phyloP scores from a whole-genome alignment of 805 yeast species.

The Millerago galiae region DNA sequence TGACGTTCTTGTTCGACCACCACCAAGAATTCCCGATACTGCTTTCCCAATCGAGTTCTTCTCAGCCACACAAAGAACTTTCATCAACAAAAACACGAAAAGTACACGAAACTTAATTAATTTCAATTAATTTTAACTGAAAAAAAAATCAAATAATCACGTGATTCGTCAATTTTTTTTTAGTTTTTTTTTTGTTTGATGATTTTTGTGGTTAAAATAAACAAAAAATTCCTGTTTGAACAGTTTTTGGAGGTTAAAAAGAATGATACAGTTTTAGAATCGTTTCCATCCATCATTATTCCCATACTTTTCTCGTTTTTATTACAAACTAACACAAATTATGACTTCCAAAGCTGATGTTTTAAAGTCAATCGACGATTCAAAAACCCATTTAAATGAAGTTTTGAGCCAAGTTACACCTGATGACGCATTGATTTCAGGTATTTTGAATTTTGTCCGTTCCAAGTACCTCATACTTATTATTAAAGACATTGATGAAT shows the following conservation, averaged over 20 bases:
- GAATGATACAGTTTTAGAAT: neutral
- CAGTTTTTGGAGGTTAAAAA: neutral
- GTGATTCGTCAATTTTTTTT: too few species aligned
- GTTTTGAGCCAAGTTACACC: constrained; percentile 11
- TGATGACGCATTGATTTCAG: constrained; percentile 25
- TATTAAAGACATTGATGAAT: constrained; percentile 27
- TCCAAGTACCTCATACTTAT: constrained; percentile 41
- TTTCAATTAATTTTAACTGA: too few species aligned
- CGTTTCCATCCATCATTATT: neutral
- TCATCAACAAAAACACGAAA: neutral
- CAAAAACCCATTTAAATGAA: constrained; percentile 9
- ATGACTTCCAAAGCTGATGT: constrained; percentile 3
- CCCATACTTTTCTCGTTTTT: neutral
- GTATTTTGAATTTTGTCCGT: constrained; percentile 43
- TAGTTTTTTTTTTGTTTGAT: too few species aligned
- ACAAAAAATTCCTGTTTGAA: neutral
- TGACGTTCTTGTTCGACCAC: constrained; percentile 50
- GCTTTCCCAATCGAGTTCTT: constrained; percentile 92
- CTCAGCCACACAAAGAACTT: constrained; percentile 87
- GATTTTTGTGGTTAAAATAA: neutral
- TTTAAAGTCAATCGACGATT: constrained; percentile 7
- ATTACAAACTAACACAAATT: neutral
- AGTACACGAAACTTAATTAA: neutral
- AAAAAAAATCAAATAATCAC: too few species aligned
- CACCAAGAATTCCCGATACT: constrained; percentile 68